A percentile compares a stretch with the other conserved stretches of the same genome.
These are phyloP conservation scores for Sporisorium reilianum DNA, from an alignment of 1,284 basidiomycete genomes.

Conservation along the genomic window DNA sequence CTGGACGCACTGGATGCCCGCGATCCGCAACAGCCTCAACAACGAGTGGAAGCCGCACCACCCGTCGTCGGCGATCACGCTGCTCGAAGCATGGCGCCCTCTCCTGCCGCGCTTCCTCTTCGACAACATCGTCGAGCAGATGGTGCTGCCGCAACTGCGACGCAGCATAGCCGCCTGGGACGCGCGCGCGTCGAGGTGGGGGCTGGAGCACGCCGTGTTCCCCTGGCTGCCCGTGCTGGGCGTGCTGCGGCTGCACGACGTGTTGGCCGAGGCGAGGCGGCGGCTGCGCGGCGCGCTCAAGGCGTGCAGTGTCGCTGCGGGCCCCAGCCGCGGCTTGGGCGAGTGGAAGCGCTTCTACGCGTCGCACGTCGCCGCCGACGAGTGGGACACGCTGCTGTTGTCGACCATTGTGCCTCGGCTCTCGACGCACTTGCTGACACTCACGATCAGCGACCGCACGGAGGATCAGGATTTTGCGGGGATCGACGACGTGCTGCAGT, in stretches of 20 bases:
- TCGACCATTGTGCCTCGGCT: conserved; percentile 92
- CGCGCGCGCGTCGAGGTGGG: conserved; percentile 32
- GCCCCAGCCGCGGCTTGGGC: conserved; percentile 30
- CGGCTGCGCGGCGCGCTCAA: conserved; percentile 84
- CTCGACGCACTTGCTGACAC: conserved; percentile 80
- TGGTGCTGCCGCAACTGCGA: conserved; percentile 90
- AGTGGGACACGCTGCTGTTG: conserved; percentile 92
- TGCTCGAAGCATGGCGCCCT: conserved; percentile 88
- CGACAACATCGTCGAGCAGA: conserved; percentile 95
- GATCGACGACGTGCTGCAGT: conserved; percentile 81
- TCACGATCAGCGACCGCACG: conserved; percentile 86
- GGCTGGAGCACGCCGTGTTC: conserved; percentile 84
- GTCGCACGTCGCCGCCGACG: conserved; percentile 64
- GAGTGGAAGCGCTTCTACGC: conserved; percentile 52
- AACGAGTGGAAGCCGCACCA: conserved; percentile 80
- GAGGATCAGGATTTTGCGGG: conserved; percentile 84
- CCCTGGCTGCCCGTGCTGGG: conserved; percentile 91
- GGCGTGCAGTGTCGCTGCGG: conserved; percentile 74
- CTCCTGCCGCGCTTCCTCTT: conserved; percentile 89
- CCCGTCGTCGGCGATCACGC: conserved; percentile 80
- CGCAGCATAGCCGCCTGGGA: conserved; percentile 83
- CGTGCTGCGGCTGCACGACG: conserved; percentile 78
- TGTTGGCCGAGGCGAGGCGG: conserved; percentile 85
- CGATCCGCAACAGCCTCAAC: conserved; percentile 85
- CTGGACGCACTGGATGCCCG: conserved; percentile 95